phyloP scores from a whole-genome alignment of 495 filamentous ascomycete species.

The Aspergillus mulundensis region DNA sequence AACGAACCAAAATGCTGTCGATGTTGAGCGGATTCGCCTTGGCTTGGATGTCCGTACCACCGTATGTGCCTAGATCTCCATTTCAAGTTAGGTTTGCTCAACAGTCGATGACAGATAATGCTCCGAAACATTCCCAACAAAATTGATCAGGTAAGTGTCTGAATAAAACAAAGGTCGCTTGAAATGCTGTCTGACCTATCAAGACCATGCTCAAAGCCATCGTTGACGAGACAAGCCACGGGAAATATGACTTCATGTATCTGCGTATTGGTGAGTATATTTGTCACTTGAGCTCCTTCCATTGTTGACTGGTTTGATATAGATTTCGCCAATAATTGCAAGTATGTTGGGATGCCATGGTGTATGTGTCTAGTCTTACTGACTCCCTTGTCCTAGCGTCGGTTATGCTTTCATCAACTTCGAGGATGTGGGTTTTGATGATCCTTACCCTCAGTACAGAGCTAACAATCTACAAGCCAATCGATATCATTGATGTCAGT shows the following conservation, averaged over 20 bases:
- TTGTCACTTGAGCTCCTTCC: not conserved
- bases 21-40: conserved; percentile 58
- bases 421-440: conserved; percentile 60
- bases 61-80: conserved; percentile 42
- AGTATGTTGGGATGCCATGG: conserved; percentile 49
- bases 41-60: conserved; percentile 71
- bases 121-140: conserved; percentile 93
- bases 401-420: conserved; percentile 99
- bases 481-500: conserved; percentile 69
- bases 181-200: conserved; percentile 4
- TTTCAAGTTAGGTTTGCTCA: not conserved
- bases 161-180: too few relatives aligned
- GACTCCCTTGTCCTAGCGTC: conserved; percentile 57
- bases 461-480: conserved; percentile 46
- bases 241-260: conserved; percentile 92
- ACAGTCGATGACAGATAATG: conserved; percentile 65
- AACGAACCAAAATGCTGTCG: conserved; percentile 61
- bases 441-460: not conserved
- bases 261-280: conserved; percentile 66
- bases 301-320: not conserved
- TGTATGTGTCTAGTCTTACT: not conserved
- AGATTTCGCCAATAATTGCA: conserved; percentile 87
- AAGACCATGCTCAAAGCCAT: conserved; percentile 67
- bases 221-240: conserved; percentile 71
- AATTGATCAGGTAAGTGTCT: conserved; percentile 60